Evolutionary conservation across 2,329 filamentous ascomycete species (phyloP).

Genomic region (Colletotrichum spinosum): DNA sequence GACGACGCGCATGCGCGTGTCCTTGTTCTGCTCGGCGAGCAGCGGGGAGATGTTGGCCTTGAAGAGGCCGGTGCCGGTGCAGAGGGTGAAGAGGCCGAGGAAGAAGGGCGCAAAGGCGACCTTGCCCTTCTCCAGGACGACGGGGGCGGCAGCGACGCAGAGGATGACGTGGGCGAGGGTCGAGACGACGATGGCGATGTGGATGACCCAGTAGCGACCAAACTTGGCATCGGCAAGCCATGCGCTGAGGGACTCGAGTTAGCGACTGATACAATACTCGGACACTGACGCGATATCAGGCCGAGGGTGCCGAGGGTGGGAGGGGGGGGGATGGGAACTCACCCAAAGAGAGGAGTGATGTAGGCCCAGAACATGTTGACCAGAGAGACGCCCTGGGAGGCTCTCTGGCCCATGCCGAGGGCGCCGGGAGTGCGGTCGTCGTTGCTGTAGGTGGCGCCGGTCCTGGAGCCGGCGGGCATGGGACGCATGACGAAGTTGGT

Average conservation of each 20-base stretch:
- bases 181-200: conserved; percentile 73
- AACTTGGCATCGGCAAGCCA: conserved; percentile 76
- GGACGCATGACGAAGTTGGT: conserved; percentile 72
- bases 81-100: conserved; percentile 68
- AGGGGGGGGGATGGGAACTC: conserved; percentile 40
- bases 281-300: background rate
- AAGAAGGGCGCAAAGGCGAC: conserved; percentile 74
- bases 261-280: background rate
- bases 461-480: conserved; percentile 64
- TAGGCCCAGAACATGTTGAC: conserved; percentile 74
- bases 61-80: conserved; percentile 81
- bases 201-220: conserved; percentile 80
- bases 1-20: conserved; percentile 67
- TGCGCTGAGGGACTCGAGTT: conserved; percentile 47
- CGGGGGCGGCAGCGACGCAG: conserved; percentile 72
- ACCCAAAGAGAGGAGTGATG: conserved; percentile 68
- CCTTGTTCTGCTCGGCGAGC: conserved; percentile 76
- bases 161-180: conserved; percentile 76
- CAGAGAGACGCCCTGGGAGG: conserved; percentile 59
- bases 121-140: conserved; percentile 68
- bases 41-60: conserved; percentile 83
- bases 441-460: conserved; percentile 58
- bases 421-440: conserved; percentile 59
- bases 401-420: conserved; percentile 68
- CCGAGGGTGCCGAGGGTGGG: too few species aligned